Conservation (phyloP, 106 monocot species). For the Dendrobium catenatum region DNA sequence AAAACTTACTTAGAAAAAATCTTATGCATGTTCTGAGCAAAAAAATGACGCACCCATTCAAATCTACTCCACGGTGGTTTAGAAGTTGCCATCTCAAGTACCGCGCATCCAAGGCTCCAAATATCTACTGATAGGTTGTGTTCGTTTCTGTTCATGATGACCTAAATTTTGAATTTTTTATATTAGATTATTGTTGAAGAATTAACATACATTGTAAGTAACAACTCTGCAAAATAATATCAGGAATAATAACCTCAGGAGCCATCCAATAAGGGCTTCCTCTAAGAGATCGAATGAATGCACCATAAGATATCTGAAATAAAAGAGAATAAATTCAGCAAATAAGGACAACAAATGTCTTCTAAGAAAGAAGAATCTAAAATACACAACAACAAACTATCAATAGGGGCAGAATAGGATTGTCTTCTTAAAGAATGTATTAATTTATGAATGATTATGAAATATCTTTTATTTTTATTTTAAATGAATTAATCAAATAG, state of each 20-base stretch:
- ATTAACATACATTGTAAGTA: not conserved
- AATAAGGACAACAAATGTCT: not conserved
- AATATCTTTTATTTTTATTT: not conserved
- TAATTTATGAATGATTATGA: not conserved
- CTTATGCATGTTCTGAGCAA: not conserved
- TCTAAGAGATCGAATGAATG: conserved; percentile 78
- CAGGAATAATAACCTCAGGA: conserved; percentile 57
- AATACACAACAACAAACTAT: not conserved
- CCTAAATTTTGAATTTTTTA: conserved; percentile 33
- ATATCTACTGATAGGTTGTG: conserved; percentile 88
- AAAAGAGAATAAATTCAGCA: not conserved
- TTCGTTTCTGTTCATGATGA: conserved; percentile 75
- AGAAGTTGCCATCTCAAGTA: conserved; percentile 91
- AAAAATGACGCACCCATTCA: conserved; percentile 50
- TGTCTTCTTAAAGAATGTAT: not conserved
- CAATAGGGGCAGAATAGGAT: not conserved
- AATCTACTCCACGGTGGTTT: conserved; percentile 91
- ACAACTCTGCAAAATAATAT: not conserved
- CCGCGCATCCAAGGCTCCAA: conserved; percentile 97
- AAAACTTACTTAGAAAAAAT: not conserved
- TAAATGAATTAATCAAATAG: not conserved
- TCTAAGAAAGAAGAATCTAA: not conserved
- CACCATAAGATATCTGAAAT: conserved; percentile 65
- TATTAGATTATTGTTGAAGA: not conserved
- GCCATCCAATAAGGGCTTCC: conserved; percentile 99